Evolutionary conservation across 768 basidiomycete species (phyloP), one percentile per base, ranked within the genome.

Genomic region (Termitomyces sp.): DNA sequence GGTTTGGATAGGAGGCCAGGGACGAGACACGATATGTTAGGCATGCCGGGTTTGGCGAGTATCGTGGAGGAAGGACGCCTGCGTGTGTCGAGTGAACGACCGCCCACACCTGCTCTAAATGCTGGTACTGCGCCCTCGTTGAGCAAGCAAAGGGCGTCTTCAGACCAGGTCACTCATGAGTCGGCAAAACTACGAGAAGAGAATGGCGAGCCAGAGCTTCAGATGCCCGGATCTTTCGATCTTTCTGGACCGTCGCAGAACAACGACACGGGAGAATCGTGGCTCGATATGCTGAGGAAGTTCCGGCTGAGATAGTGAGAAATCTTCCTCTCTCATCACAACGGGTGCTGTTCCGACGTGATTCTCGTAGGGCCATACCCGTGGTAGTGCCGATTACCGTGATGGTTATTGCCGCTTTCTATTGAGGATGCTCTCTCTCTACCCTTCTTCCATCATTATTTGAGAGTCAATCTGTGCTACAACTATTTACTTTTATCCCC

Each of bases 151-250:
- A 29, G 45, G 29, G 16, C 15, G 22, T 9, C 20, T 24, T 12
- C 42, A 6, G 26, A 26, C 16, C 44, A 51, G 8, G 24, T 66
- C 8, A 57, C 60, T n/a, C 58, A 66, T 0, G 67, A 72, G 48
- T 65, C 68, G 0, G 65, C 67, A 3, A 36, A 58, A 18, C 55
- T 46, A 1, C 29, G 47, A 1, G 60, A 60, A 36, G 62, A 62
- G 49, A 55, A 55, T 5, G 65, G 70, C 28, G 72, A 75, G 28
- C 56, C 67, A 22, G 72, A 74, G 36, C 60, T 73, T 55, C 64
- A 51, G 54, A 84, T 85, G 69, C 84, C 84, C 2, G 83, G 84
- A 10, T 79, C 80, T 31, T 83, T 84, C 60, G 72, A 77, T 57
- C 31, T 70, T 29, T 61, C 66, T 6, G 66, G 57, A 3, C 61